Percentiles rank a stretch among this genome's conserved stretches.
Evolutionary conservation across 2,329 filamentous ascomycete genomes (phyloP).

Genomic region (Penicillium polonicum): DNA sequence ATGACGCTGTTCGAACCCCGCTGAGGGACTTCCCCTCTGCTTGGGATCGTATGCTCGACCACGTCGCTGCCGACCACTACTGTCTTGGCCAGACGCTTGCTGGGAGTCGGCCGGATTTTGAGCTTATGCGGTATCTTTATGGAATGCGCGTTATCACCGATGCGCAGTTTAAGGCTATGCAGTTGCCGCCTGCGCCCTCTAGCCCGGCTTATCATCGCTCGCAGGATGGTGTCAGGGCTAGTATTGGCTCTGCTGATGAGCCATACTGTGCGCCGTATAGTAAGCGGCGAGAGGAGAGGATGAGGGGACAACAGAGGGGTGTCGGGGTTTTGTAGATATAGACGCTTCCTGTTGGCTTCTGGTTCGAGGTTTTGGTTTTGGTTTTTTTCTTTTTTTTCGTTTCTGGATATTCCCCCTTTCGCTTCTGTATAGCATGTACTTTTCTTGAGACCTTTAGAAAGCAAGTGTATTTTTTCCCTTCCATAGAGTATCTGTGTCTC

Average conservation of each 20-base stretch:
- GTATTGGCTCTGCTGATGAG: constrained; percentile 41
- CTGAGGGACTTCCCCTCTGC: constrained; percentile 25
- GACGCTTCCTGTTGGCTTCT: not conserved
- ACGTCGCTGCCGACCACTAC: constrained; percentile 44
- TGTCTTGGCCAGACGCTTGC: constrained; percentile 43
- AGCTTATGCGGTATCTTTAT: constrained; percentile 48
- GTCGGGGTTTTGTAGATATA: constrained; percentile 30
- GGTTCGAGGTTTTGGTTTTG: constrained; percentile 1
- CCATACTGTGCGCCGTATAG: constrained; percentile 42
- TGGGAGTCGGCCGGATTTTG: constrained; percentile 43
- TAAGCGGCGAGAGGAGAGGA: constrained; percentile 40
- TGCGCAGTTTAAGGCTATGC: constrained; percentile 46
- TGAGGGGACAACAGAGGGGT: constrained; percentile 36
- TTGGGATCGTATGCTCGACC: constrained; percentile 45
- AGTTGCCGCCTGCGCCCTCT: constrained; percentile 40
- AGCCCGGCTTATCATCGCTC: constrained; percentile 40
- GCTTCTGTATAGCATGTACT: constrained; percentile 11
- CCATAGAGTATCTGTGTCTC: not conserved
- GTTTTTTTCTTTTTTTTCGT: constrained; percentile 4
- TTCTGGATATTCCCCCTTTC: constrained; percentile 20
- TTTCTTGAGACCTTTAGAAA: constrained; percentile 1
- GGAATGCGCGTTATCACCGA: constrained; percentile 43
- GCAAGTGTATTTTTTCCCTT: not conserved
- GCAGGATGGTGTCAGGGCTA: constrained; percentile 37
- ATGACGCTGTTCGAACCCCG: not conserved